A percentile compares a stretch with the other conserved stretches of the same genome.
phyloP scores from a whole-genome alignment of 257 asterid species.

The Linaria vulgaris region DNA sequence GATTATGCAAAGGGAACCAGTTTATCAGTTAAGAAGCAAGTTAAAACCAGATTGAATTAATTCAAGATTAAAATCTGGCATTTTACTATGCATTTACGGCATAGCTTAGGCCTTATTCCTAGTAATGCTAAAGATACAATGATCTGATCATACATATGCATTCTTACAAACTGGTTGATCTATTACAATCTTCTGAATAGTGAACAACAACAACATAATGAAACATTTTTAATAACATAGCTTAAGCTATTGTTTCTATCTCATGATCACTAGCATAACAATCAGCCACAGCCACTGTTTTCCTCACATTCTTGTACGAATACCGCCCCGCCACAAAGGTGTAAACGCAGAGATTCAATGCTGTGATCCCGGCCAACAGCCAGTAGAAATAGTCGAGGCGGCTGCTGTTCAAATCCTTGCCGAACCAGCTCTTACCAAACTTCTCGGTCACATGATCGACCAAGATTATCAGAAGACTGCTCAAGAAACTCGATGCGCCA shows the following conservation, averaged over 20 bases:
- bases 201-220: background rate
- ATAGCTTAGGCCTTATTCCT: conserved; percentile 19
- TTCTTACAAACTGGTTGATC: background rate
- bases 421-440: conserved; percentile 58
- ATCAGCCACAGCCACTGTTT: conserved; percentile 42
- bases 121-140: background rate
- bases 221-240: too few relatives aligned
- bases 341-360: conserved; percentile 44
- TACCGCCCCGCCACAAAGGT: conserved; percentile 51
- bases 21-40: too few relatives aligned
- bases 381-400: conserved; percentile 42
- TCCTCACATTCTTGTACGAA: conserved; percentile 66
- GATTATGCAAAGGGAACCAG: too few relatives aligned
- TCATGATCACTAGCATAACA: conserved; percentile 29
- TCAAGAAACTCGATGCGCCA: conserved; percentile 66
- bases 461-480: conserved; percentile 60
- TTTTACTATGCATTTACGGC: background rate
- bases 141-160: background rate
- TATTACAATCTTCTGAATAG: background rate
- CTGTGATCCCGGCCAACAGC: conserved; percentile 53
- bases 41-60: background rate
- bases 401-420: conserved; percentile 43
- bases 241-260: conserved; percentile 31
- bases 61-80: conserved; percentile 9
- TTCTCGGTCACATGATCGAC: conserved; percentile 59